Conservation (phyloP, 176 grass and related monocot genomes). For the Avena sativa region DNA sequence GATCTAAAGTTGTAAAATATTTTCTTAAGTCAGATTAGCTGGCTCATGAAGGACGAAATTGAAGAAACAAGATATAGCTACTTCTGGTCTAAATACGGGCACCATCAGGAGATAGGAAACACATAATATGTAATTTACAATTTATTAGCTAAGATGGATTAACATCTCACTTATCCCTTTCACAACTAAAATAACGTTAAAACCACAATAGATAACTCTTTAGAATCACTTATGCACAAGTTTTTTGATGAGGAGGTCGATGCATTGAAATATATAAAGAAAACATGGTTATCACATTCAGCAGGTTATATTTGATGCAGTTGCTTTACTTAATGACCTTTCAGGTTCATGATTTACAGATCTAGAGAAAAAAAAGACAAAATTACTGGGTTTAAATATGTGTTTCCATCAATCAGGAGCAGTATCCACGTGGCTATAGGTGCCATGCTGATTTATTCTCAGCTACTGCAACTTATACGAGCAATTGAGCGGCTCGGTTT, state of each 20-base stretch:
- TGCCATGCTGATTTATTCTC: conserved; percentile 6
- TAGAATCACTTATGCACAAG: not conserved
- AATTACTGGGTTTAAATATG: conserved; percentile 35
- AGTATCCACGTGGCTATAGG: conserved; percentile 24
- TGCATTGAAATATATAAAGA: not conserved
- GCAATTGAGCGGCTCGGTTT: conserved; percentile 4
- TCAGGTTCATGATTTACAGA: not conserved
- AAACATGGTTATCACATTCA: not conserved
- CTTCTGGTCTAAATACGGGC: conserved; percentile 3
- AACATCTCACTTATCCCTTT: not conserved
- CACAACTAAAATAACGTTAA: conserved; percentile 18
- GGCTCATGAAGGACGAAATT: conserved; percentile 10
- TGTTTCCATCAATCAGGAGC: not conserved
- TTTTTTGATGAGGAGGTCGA: conserved; percentile 2
- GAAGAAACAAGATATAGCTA: not conserved
- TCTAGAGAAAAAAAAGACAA: not conserved
- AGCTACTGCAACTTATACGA: conserved; percentile 26
- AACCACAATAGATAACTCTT: conserved; percentile 14
- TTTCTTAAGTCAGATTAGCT: conserved; percentile 8
- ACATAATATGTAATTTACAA: not conserved
- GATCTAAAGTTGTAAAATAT: conserved; percentile 64
- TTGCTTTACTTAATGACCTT: not conserved
- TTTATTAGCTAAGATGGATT: too few relatives aligned
- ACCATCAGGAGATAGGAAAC: conserved; percentile 8
- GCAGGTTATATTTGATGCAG: not conserved